Evolutionary conservation across 345 rosid genomes (phyloP), one percentile per base, ranked within the genome.

Genomic region (Excoecaria agallocha): DNA sequence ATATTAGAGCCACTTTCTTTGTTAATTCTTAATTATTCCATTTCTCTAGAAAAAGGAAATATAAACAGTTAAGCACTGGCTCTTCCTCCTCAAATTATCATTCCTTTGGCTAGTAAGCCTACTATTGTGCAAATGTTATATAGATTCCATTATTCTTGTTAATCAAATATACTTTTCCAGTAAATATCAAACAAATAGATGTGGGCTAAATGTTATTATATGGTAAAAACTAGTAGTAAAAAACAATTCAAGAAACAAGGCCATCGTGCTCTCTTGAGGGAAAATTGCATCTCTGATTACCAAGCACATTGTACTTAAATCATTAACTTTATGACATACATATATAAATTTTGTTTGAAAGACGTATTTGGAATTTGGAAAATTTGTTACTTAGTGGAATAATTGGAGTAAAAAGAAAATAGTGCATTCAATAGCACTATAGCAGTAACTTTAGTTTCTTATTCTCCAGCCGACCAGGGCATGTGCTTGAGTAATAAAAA

Each of bases 1-100:
- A 81, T 83, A 74, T 43, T 35, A 72, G 90, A 69, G 86, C 88
- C 84, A 69, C 59, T 59, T 74, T 79, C 80, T 48, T 71, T 80
- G 12, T 37, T 37, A 41, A 19, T 19, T 20, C 50, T 73, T 25
- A 55, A 25, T 60, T 69, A 75, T 82, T 85, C 80, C 75, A 24
- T 16, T 71, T 59, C 65, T 59, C 51, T 8, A 57, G 64, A 71
- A 71, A 16, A 45, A 45, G 41, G 69, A 66, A 48, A 24, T 6
- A n/a, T n/a, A n/a, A n/a, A n/a, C n/a, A n/a, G n/a, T n/a, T n/a
- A n/a, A n/a, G n/a, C n/a, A n/a, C 15, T 58, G 3, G 16, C 35
- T 8, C 46, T 57, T 57, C 35, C 35, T 58, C 10, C 62, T 58
- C 62, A 22, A 5, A 6, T 58, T 58, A 7, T 1, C 37, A 58